phyloP scores from a whole-genome alignment of 2,329 filamentous ascomycete genomes.

The Periconia macrospinosa region DNA sequence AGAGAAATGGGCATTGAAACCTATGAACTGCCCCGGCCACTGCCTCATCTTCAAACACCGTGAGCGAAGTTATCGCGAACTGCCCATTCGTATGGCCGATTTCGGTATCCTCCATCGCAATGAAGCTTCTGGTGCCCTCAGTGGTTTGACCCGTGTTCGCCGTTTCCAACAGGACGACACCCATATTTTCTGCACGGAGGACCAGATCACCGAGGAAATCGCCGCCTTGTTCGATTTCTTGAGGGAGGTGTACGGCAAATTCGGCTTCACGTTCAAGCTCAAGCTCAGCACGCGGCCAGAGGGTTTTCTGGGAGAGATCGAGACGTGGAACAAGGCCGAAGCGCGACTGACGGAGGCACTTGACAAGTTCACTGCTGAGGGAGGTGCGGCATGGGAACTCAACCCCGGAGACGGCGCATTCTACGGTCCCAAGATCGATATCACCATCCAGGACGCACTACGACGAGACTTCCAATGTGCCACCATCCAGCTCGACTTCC shows the following conservation, averaged over 20 bases:
- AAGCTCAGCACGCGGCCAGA: conserved; percentile 91
- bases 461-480: conserved; percentile 85
- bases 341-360: conserved; percentile 76
- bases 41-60: conserved; percentile 84
- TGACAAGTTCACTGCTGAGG: conserved; percentile 65
- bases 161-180: conserved; percentile 96
- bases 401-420: conserved; percentile 97
- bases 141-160: conserved; percentile 86
- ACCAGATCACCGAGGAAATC: conserved; percentile 77
- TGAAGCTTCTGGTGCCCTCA: conserved; percentile 88
- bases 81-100: conserved; percentile 91
- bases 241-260: conserved; percentile 74
- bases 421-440: conserved; percentile 98
- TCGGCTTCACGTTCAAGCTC: conserved; percentile 89
- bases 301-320: conserved; percentile 82
- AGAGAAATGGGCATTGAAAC: conserved; percentile 82
- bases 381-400: conserved; percentile 76
- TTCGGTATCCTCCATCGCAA: conserved; percentile 96
- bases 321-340: conserved; percentile 90
- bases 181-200: conserved; percentile 90
- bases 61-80: conserved; percentile 82
- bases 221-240: conserved; percentile 87
- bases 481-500: conserved; percentile 93
- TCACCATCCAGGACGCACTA: conserved; percentile 87
- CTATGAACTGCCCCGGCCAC: conserved; percentile 98